Percentiles rank a stretch among this genome's conserved stretches.
Evolutionary conservation across 208 protist species (phyloP).

Genomic region (Herpetomonas tarakana): DNA sequence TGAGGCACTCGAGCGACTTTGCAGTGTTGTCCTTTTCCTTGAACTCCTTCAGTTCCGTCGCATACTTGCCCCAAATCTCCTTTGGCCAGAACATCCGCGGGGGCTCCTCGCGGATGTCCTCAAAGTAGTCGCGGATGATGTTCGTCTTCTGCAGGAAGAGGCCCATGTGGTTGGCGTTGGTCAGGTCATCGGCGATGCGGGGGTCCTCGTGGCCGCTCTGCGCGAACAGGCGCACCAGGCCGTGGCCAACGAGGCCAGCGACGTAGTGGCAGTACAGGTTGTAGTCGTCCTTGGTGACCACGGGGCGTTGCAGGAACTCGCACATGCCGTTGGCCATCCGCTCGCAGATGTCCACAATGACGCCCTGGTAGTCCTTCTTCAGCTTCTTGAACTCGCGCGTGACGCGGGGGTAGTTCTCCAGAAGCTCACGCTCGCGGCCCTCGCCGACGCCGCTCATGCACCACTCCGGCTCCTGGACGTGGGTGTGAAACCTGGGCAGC

Average conservation of each 20-base stretch:
- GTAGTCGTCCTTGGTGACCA: slow-evolving; percentile 87
- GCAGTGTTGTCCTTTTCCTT: slow-evolving; percentile 31
- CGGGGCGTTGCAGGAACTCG: slow-evolving; percentile 76
- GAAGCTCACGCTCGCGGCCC: slow-evolving; percentile 65
- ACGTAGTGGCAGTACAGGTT: slow-evolving; percentile 98
- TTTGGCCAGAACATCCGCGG: slow-evolving; percentile 94
- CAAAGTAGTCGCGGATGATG: slow-evolving; percentile 97
- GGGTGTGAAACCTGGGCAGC: slow-evolving; percentile 78
- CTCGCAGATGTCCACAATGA: slow-evolving; percentile 92
- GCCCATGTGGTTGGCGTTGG: slow-evolving; percentile 93
- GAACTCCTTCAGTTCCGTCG: slow-evolving; percentile 62
- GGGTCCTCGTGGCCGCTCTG: slow-evolving; percentile 80
- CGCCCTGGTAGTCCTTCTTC: slow-evolving; percentile 63
- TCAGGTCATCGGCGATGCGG: slow-evolving; percentile 49
- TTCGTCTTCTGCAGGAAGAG: slow-evolving; percentile 98
- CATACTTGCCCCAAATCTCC: slow-evolving; percentile 85
- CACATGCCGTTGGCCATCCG: slow-evolving; percentile 95
- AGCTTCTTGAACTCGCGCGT: slow-evolving; percentile 62
- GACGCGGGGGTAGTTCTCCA: slow-evolving; percentile 70
- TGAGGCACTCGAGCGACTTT: slow-evolving; percentile 87
- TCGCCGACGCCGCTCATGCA: slow-evolving; percentile 51
- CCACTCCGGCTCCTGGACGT: slow-evolving; percentile 50
- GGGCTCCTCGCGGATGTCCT: slow-evolving; percentile 91
- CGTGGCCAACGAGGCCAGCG: slow-evolving; percentile 96
- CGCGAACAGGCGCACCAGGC: slow-evolving; percentile 90